Conservation (phyloP, 306 rosid species). For the Cucumis hystrix region DNA sequence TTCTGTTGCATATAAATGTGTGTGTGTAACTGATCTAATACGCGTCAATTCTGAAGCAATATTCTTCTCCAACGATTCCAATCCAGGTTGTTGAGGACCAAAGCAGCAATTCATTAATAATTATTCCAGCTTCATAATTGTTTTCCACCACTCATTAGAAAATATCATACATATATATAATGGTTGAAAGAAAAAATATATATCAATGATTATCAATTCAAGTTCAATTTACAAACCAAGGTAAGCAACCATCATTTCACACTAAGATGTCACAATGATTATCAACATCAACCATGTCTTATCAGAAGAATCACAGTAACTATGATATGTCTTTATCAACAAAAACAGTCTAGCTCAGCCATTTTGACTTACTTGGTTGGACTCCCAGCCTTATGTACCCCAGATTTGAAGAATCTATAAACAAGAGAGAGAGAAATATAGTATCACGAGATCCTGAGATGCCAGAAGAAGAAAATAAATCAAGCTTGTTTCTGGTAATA, state of each 20-base stretch:
- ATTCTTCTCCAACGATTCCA: neutral
- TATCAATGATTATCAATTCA: neutral
- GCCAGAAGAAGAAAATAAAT: neutral
- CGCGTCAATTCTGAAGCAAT: neutral
- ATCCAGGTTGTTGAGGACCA: neutral
- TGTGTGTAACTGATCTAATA: neutral
- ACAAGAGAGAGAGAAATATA: constrained; percentile 7
- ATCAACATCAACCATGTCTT: neutral
- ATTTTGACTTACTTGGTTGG: constrained; percentile 52
- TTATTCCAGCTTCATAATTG: neutral
- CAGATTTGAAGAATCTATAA: constrained; percentile 71
- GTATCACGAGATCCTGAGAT: neutral
- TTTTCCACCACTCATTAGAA: neutral
- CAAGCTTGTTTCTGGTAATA: neutral
- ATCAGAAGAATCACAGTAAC: neutral
- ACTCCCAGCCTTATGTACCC: constrained; percentile 78
- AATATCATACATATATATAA: neutral
- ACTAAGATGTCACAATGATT: neutral
- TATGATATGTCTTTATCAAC: neutral
- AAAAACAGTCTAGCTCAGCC: neutral
- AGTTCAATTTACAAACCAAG: neutral
- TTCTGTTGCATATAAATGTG: no score
- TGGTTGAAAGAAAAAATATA: neutral
- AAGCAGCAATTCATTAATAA: neutral
- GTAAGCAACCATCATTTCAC: neutral